These are phyloP conservation scores for Boletus barrowsii DNA, from an alignment of 768 basidiomycete genomes.

Conservation along the genomic window DNA sequence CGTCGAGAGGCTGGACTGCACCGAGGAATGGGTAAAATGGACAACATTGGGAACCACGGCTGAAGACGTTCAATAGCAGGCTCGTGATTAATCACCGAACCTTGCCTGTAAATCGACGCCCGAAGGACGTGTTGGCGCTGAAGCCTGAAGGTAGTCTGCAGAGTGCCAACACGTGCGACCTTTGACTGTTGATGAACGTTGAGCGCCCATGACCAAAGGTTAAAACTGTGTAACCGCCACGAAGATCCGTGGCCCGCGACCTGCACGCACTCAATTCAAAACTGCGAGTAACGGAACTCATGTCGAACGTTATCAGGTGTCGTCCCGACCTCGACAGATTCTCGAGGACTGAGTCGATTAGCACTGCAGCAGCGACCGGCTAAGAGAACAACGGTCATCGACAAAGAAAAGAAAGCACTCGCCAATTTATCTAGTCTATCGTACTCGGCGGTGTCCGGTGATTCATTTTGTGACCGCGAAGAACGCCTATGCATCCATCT, in stretches of 20 bases:
- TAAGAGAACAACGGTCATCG: no score
- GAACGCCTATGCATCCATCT: no score
- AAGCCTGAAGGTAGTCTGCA: no score
- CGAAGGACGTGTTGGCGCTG: no score
- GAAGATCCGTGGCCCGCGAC: background rate
- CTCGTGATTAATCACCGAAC: background rate
- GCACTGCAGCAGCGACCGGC: background rate
- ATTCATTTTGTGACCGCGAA: background rate
- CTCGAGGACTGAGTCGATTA: background rate
- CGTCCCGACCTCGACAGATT: no score
- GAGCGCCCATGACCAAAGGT: no score
- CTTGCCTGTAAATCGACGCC: background rate
- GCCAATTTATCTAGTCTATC: no score
- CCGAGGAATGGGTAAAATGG: background rate
- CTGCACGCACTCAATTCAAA: background rate
- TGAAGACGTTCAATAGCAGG: background rate
- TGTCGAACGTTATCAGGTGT: slow-evolving; percentile 1
- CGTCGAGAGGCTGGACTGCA: background rate
- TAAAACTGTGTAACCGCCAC: background rate
- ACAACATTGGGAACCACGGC: background rate
- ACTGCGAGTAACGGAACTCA: background rate
- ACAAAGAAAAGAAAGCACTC: no score
- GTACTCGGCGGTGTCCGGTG: background rate
- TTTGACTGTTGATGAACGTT: no score
- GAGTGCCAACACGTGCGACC: background rate